These are phyloP conservation scores for Botryosphaeria dothidea DNA, from an alignment of 2,329 filamentous ascomycete species.

Conservation along the genomic window DNA sequence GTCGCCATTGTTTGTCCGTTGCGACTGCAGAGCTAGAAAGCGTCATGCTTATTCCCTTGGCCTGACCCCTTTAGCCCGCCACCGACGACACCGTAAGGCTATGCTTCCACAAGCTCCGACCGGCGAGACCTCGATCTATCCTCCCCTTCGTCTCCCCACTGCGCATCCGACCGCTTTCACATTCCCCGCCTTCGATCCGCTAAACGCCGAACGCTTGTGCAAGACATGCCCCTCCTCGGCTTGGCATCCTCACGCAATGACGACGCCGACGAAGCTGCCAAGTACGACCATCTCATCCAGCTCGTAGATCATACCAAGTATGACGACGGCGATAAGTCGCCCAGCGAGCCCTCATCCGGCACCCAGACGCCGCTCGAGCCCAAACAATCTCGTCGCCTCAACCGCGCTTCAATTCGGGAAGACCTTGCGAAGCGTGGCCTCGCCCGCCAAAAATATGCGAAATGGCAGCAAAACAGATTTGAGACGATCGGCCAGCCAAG, in stretches of 20 bases:
- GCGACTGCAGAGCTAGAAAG: background rate
- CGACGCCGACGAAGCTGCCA: slow-evolving; percentile 12
- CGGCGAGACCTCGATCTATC: background rate
- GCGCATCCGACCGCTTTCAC: background rate
- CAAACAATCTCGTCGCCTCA: slow-evolving; percentile 22
- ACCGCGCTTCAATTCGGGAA: slow-evolving; percentile 29
- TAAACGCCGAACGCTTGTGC: background rate
- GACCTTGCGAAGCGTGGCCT: slow-evolving; percentile 23
- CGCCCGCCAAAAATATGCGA: slow-evolving; percentile 35
- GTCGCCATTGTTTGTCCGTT: background rate
- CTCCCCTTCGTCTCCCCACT: background rate
- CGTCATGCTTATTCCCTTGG: slow-evolving; percentile 3
- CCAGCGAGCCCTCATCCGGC: slow-evolving; percentile 23
- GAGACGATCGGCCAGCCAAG: background rate
- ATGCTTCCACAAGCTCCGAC: background rate
- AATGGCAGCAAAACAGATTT: slow-evolving; percentile 29
- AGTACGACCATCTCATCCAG: slow-evolving; percentile 65
- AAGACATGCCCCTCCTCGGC: slow-evolving; percentile 15
- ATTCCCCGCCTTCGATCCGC: background rate
- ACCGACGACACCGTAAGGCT: background rate
- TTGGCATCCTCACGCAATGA: slow-evolving; percentile 9
- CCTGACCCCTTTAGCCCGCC: background rate
- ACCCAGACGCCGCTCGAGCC: background rate
- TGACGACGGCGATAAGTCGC: slow-evolving; percentile 37
- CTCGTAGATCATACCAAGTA: slow-evolving; percentile 60